Conservation (phyloP, 768 basidiomycete genomes). For the Kwoniella dendrophila region DNA sequence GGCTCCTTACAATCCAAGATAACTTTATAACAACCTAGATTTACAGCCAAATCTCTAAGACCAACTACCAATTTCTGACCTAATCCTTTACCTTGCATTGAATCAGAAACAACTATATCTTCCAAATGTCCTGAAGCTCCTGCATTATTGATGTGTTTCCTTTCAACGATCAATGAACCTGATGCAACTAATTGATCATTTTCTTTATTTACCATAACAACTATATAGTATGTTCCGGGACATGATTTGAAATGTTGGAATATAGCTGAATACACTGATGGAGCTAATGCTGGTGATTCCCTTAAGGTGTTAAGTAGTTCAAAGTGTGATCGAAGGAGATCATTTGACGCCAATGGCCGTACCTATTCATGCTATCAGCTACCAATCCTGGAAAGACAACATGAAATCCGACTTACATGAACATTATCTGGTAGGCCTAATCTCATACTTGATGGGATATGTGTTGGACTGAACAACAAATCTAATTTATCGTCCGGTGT, state of each 20-base stretch:
- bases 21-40: constrained; percentile 85
- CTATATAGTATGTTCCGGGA: constrained; percentile 70
- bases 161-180: constrained; percentile 83
- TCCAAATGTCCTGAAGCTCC: constrained; percentile 92
- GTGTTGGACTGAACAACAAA: constrained; percentile 71
- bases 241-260: constrained; percentile 45
- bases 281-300: constrained; percentile 68
- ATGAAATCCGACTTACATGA: constrained; percentile 62
- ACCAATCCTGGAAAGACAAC: not conserved
- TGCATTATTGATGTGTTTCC: constrained; percentile 84
- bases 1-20: constrained; percentile 88
- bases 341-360: constrained; percentile 86
- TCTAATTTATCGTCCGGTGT: constrained; percentile 71
- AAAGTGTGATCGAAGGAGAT: constrained; percentile 81
- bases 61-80: constrained; percentile 83
- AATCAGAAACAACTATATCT: constrained; percentile 91
- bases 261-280: constrained; percentile 69
- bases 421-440: constrained; percentile 66
- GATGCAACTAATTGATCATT: constrained; percentile 80
- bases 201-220: constrained; percentile 76
- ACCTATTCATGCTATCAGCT: constrained; percentile 22
- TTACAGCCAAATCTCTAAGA: constrained; percentile 77
- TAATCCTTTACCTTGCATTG: constrained; percentile 84
- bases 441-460: constrained; percentile 70
- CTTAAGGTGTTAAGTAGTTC: constrained; percentile 73